Evolutionary conservation across 1,139 yeast species (phyloP).

Genomic region (Saccharomyces pastorianus): DNA sequence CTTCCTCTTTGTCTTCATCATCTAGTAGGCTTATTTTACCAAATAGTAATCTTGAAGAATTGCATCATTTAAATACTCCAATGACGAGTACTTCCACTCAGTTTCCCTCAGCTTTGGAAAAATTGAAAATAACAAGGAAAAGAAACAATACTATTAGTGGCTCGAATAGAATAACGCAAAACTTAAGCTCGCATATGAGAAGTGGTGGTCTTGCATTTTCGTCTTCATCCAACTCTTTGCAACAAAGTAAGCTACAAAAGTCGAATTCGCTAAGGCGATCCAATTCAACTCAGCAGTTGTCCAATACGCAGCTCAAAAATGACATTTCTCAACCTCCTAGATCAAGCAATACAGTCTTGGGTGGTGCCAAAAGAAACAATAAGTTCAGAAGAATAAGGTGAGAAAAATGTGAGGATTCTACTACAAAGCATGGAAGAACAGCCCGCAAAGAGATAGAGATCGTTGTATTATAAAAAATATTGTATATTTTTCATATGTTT

Average conservation of each 20-base stretch:
- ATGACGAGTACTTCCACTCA: slow-evolving; percentile 3
- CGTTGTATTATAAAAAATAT: neutral
- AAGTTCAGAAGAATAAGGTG: slow-evolving; percentile 9
- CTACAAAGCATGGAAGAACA: neutral
- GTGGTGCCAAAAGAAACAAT: slow-evolving; percentile 1
- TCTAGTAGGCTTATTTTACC: neutral
- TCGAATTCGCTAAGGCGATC: neutral
- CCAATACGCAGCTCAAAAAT: neutral
- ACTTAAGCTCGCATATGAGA: slow-evolving; percentile 13
- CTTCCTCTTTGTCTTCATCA: neutral
- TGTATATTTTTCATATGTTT: neutral
- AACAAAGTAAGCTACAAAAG: neutral
- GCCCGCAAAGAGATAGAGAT: neutral
- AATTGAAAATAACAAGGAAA: slow-evolving; percentile 14
- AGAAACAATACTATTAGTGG: slow-evolving; percentile 14
- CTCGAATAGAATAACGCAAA: slow-evolving; percentile 12
- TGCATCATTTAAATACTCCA: neutral
- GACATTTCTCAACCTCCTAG: neutral
- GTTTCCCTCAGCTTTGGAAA: slow-evolving; percentile 20
- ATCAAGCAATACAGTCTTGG: neutral
- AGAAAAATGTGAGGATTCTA: neutral
- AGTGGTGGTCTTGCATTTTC: slow-evolving; percentile 9
- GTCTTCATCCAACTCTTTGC: neutral
- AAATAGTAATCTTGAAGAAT: neutral
- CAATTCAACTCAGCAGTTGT: neutral